Conservation (phyloP, 179 eudicot species). For the Actinidia arguta region DNA sequence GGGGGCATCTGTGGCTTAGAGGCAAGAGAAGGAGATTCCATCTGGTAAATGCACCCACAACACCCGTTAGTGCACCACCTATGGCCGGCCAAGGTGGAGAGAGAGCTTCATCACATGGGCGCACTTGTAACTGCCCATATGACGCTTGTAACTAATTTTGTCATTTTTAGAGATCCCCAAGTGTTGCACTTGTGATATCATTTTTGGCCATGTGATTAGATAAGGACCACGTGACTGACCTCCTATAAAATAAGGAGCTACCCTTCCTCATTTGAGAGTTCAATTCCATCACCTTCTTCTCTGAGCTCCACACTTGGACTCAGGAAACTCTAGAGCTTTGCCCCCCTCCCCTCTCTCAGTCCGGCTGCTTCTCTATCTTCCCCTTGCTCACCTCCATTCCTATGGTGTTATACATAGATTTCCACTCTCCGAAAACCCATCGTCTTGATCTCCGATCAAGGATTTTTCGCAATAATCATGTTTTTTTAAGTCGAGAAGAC, state of each 20-base stretch:
- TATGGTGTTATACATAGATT: neutral
- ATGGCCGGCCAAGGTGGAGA: neutral
- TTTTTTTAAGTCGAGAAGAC: too few species aligned
- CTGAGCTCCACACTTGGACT: too few species aligned
- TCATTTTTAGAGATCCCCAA: neutral
- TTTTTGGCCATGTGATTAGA: neutral
- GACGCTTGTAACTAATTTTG: neutral
- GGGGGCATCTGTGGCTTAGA: neutral
- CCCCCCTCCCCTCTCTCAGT: conserved; percentile 3
- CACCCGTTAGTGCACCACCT: neutral
- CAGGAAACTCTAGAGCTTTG: neutral
- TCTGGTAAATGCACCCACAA: neutral
- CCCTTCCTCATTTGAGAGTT: neutral
- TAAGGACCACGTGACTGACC: neutral
- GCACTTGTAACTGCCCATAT: neutral
- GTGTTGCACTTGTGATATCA: neutral
- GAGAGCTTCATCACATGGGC: neutral
- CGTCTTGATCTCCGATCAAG: too few species aligned
- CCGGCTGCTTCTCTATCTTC: neutral
- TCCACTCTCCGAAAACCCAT: too few species aligned
- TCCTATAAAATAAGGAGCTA: neutral
- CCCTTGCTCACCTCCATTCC: neutral
- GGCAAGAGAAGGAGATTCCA: neutral
- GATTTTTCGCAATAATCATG: too few species aligned
- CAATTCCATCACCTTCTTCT: neutral